Evolutionary conservation across 805 yeast genomes (phyloP), one percentile per base, ranked within the genome.

Genomic region (Starmerella apicola): DNA sequence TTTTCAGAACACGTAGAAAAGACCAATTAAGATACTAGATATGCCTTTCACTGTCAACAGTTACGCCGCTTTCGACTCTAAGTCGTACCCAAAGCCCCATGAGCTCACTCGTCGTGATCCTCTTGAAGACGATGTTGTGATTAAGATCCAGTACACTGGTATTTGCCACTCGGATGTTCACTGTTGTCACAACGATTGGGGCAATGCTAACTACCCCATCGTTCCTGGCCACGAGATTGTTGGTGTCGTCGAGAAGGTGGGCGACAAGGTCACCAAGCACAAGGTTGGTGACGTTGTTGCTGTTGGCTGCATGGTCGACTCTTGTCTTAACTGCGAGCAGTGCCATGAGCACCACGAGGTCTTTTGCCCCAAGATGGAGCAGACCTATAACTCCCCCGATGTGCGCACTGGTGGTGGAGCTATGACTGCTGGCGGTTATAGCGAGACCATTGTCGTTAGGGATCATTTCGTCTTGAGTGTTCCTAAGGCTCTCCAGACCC

Each of bases 251-350:
- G 45, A 42, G 25, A 77, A 33, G 28, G 63, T 78, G 32, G 94
- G 88, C 38, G 51, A 65, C 9, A 62, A 69, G 74, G 80, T 48
- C 6, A 51, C 59, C 16, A 64, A 64, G 47, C 40, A 66, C 61
- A 64, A 67, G 57, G 57, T 77, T 16, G 94, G 94, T 39, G 78
- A 83, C 51, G 66, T 83, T 47, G 91, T 79, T 22, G 94, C 93
- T 42, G 69, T 80, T 38, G 94, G 94, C 50, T 91, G 93, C 24
- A 77, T 72, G 54, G 63, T 69, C 22, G 63, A 62, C 42, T 64
- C 80, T 27, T 81, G 91, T 63, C 58, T 66, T 39, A 62, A 70
- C 13, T 82, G 93, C 60, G 55, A 65, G 32, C 66, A 76, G 52
- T 82, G 85, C 66, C 55, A 64, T 19, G 48, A 55, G 27, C 67